phyloP scores from a whole-genome alignment of 2,329 filamentous ascomycete genomes.

The Neonectria faginata region DNA sequence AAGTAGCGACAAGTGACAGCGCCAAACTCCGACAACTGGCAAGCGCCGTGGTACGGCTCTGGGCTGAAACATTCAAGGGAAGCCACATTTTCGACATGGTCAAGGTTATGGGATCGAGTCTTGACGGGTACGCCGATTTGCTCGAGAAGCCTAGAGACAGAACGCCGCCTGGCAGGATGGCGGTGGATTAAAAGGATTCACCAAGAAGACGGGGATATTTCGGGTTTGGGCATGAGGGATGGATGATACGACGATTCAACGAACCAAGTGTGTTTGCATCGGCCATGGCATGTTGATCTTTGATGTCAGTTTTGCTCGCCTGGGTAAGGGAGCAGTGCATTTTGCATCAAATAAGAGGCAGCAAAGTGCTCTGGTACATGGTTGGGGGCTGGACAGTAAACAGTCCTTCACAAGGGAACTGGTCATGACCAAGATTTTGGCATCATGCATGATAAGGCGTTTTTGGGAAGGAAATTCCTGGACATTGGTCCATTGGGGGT shows the following conservation, averaged over 20 bases:
- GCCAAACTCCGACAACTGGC: slow-evolving; percentile 67
- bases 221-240: not conserved
- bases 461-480: slow-evolving; percentile 1
- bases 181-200: not conserved
- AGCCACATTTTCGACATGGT: slow-evolving; percentile 71
- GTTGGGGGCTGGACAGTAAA: not conserved
- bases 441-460: slow-evolving; percentile 26
- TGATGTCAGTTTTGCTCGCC: not conserved
- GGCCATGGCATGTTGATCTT: not conserved
- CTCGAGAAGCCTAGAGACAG: slow-evolving; percentile 66
- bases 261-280: slow-evolving; percentile 5
- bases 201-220: not conserved
- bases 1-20: slow-evolving; percentile 60
- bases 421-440: not conserved
- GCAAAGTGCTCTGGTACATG: not conserved
- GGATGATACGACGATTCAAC: slow-evolving; percentile 17
- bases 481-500: not conserved
- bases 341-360: not conserved
- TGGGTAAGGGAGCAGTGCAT: not conserved
- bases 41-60: slow-evolving; percentile 68
- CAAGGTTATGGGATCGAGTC: slow-evolving; percentile 66
- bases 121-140: slow-evolving; percentile 68
- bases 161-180: slow-evolving; percentile 47
- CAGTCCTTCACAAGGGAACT: not conserved
- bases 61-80: slow-evolving; percentile 72